Conservation (phyloP, 2,329 filamentous ascomycete species). For the Fragosphaeria purpurea region DNA sequence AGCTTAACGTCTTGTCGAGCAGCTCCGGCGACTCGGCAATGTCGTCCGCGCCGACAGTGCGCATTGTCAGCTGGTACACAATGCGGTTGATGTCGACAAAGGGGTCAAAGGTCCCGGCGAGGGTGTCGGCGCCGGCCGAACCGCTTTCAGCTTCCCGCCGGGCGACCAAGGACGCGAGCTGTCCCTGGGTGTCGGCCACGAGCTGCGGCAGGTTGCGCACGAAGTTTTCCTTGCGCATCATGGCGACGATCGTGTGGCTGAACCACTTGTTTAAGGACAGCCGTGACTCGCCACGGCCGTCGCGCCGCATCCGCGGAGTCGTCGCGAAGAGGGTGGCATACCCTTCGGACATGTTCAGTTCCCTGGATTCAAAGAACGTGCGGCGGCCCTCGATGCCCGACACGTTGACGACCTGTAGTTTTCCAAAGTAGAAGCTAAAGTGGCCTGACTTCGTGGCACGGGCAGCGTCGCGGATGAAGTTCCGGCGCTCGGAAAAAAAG, state of each 20-base stretch:
- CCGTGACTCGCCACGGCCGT: background rate
- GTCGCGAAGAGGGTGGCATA: conserved; percentile 23
- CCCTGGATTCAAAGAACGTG: conserved; percentile 34
- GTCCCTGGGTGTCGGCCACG: conserved; percentile 29
- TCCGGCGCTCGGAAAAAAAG: conserved; percentile 36
- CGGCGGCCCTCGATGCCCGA: conserved; percentile 32
- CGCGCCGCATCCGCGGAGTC: conserved; percentile 15
- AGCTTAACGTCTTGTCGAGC: conserved; percentile 29
- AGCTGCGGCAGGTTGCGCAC: conserved; percentile 29
- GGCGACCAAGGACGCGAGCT: conserved; percentile 27
- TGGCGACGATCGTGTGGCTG: conserved; percentile 19
- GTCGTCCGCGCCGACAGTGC: conserved; percentile 42
- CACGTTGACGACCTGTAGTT: conserved; percentile 33
- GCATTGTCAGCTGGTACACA: conserved; percentile 48
- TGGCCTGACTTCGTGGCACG: conserved; percentile 27
- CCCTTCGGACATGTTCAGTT: conserved; percentile 33
- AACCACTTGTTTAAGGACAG: conserved; percentile 19
- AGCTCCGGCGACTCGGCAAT: conserved; percentile 37
- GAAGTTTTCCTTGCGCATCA: conserved; percentile 29
- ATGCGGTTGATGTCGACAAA: conserved; percentile 43
- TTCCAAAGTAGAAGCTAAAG: conserved; percentile 40
- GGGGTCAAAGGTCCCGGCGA: conserved; percentile 33
- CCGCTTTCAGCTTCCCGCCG: conserved; percentile 3
- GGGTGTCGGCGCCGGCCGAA: conserved; percentile 2
- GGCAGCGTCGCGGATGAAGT: conserved; percentile 29